Evolutionary conservation across 306 rosid genomes (phyloP), one percentile per base, ranked within the genome.

Genomic region (Quercus mongolica): DNA sequence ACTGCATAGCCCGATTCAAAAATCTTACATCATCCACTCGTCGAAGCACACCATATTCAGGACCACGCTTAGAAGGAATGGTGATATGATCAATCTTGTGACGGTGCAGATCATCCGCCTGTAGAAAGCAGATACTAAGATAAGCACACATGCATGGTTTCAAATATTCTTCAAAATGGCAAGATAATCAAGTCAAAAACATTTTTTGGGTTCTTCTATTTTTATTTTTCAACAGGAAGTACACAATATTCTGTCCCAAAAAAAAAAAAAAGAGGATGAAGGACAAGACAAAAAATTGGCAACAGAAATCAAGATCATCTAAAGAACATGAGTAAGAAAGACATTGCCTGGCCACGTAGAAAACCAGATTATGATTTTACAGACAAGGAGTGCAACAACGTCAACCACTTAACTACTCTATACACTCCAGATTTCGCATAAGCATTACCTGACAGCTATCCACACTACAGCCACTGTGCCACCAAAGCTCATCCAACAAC

Each of bases 71-170:
- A 14, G 91, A 79, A 74, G 92, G 87, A 89, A 93, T 86, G 28
- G 99, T 91, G 75, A 95, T 91, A 84, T 95, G 97, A 88, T 93
- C 99, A 72, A 95, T 95, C 79, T 95, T 93, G 90, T 91, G 99
- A 65, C 97, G 92, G 76, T 95, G 99, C 82, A 95, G 93, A 86
- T 95, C 99, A 83, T 74, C 78, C 81, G 89, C 92, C 99, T 95
- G 90, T 26, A 71, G 70, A 74, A 62, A 76, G 30, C 78, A 81
- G 65, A 14, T 12, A 46, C 59, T 51, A 17, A 69, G 70, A 87
- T 83, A 70, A 85, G 69, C 68, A 33, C 18, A 80, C 64, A 81
- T 57, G 49, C 26, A 72, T 41, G 44, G 20, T 71, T 69, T 30
- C 51, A 17, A 56, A n/a, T 31, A 33, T 23, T 31, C 4, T 63